phyloP scores from a whole-genome alignment of 2,329 filamentous ascomycete species.

The Akanthomyces uredinophilus region DNA sequence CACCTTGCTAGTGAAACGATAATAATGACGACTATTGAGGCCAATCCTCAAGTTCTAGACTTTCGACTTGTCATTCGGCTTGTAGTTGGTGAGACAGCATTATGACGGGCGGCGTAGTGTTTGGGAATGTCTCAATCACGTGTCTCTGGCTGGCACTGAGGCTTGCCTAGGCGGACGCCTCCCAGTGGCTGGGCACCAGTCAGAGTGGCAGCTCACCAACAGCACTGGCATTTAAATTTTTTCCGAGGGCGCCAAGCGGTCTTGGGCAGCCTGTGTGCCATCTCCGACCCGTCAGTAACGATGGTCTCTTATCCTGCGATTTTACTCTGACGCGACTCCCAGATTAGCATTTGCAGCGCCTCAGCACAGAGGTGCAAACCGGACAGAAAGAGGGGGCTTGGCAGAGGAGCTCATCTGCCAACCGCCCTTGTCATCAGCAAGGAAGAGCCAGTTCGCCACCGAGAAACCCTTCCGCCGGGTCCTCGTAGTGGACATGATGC shows the following conservation, averaged over 20 bases:
- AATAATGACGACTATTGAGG: not conserved
- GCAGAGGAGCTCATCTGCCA: not conserved
- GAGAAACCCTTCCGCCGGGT: not conserved
- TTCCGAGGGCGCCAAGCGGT: not conserved
- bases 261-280: not conserved
- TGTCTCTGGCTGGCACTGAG: constrained; percentile 8
- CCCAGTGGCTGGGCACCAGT: constrained; percentile 2
- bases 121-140: constrained; percentile 5
- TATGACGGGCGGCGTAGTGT: not conserved
- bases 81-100: constrained; percentile 5
- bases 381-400: not conserved
- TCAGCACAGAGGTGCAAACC: not conserved
- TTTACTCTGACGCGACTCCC: not conserved
- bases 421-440: not conserved
- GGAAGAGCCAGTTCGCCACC: not conserved
- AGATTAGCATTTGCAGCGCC: not conserved
- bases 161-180: not conserved
- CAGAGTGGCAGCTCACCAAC: constrained; percentile 8
- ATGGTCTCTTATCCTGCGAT: not conserved
- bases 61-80: not conserved
- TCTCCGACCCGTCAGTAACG: not conserved
- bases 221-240: constrained; percentile 14
- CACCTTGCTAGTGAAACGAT: not conserved
- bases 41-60: not conserved
- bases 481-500: not conserved